Conservation (phyloP, 2,329 filamentous ascomycete species). For the Pseudovirgaria hyperparasitica region DNA sequence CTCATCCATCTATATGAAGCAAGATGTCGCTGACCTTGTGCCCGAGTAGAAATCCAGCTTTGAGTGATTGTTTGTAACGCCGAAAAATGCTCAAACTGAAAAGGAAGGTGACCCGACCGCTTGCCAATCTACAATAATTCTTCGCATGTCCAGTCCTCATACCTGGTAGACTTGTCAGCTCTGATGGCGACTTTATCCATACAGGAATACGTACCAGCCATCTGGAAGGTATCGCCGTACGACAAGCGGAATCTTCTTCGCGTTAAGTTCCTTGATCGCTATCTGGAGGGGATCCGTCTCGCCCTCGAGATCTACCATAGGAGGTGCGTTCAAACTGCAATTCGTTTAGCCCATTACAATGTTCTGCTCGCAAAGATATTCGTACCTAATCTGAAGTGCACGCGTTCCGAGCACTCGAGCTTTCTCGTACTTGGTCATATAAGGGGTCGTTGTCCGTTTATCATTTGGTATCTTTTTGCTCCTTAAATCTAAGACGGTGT, state of each 20-base stretch:
- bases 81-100: too few relatives aligned
- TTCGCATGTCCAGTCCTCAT: constrained; percentile 99
- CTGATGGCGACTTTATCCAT: background rate
- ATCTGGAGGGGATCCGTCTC: constrained; percentile 97
- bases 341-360: constrained; percentile 8
- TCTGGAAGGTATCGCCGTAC: constrained; percentile 92
- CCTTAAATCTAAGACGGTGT: constrained; percentile 44
- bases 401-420: constrained; percentile 87
- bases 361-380: constrained; percentile 1
- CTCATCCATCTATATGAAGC: too few relatives aligned
- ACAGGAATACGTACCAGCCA: constrained; percentile 59
- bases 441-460: constrained; percentile 83
- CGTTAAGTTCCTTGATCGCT: constrained; percentile 89
- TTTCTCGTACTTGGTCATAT: constrained; percentile 99
- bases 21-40: too few relatives aligned
- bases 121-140: constrained; percentile 50
- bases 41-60: too few relatives aligned
- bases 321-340: constrained; percentile 85
- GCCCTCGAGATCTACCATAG: constrained; percentile 90
- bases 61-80: constrained; percentile 12
- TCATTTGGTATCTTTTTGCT: constrained; percentile 86
- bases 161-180: constrained; percentile 40
- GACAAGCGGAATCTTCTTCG: constrained; percentile 97
- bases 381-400: constrained; percentile 88
- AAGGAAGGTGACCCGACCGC: too few relatives aligned